Evolutionary conservation across 2,329 filamentous ascomycete genomes (phyloP), one percentile per base, ranked within the genome.

Genomic region (Colletotrichum musae): DNA sequence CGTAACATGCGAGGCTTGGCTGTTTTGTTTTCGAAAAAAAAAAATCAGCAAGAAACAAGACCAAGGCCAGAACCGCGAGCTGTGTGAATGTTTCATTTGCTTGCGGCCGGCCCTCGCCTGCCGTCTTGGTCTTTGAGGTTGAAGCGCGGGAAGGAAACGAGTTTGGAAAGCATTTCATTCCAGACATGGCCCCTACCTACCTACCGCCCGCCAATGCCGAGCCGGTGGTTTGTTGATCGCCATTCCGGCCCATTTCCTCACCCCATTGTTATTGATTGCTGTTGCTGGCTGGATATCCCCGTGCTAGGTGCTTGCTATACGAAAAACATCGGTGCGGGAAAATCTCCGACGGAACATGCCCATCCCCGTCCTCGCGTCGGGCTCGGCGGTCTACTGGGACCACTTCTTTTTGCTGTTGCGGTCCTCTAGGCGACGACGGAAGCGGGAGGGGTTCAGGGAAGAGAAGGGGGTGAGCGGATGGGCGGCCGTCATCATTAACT

Each of bases 51-150:
- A 47, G 57, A 51, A 26, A 32, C 9, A 24, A 16, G 24, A 36
- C 26, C 21, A 61, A 48, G 28, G 7, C 28, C 2, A 9, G 28
- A 32, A 32, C 10, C 28, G 6, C 21, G 2, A 5, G 12, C 26
- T 21, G 36, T 21, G 15, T 18, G 21, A 26, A 64, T 4, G 50
- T 50, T 50, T 54, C 50, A 28, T 41, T 57, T 48, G 13, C 51
- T 15, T 15, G 63, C 52, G n/a, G 45, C 10, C 18, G 43, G 13
- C 28, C 1, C 21, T 18, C 18, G 18, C 18, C 18, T 54, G 48
- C 57, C 59, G 45, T 58, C 64, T 58, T 47, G 41, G 59, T 58
- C 52, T 36, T 28, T 58, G 41, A 39, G 64, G 52, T 53, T 45
- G 45, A 41, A 43, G 48, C 24, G 28, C 24, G 28, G 21, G 21